Evolutionary conservation across 805 yeast species (phyloP), one percentile per base, ranked within the genome.

Genomic region (Candida verbasci): DNA sequence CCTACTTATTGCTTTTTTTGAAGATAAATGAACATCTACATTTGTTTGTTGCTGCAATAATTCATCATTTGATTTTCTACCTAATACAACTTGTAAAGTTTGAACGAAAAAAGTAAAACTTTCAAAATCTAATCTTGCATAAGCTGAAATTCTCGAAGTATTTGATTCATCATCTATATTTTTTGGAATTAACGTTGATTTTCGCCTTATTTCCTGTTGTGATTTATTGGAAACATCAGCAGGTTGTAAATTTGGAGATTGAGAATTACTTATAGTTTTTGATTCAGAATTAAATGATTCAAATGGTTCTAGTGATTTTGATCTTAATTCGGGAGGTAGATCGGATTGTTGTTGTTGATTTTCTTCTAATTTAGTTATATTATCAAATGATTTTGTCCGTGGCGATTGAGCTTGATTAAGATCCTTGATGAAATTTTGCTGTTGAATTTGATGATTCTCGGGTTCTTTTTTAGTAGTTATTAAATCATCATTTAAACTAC

Each of bases 71-170:
- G 89, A 83, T 40, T 86, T 74, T 48, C 98, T 72, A n/a, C 98
- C 98, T 29, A 93, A 67, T 7, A 91, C 75, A 1, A 91, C 96
- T 58, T 93, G 97, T 53, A 93, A 70, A 1, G 98, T 93, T 62
- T 93, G 98, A 9, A 93, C 96, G 50, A 91, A 93, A 55, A 93
- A 93, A 3, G 96, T 89, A 56, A 84, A 91, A 45, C 86, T 78
- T 41, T 86, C 96, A 57, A 93, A 93, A 56, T 93, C 97, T 26
- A 93, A 64, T 48, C 88, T 67, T 1, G 93, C 93, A 56, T 76
- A 76, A 3, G 81, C 81, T 17, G 76, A 74, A 22, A 76, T 74
- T 37, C 64, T 56, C 2, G 53, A 44, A 15, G 25, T 24, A 17
- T 46, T 47, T 17, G 42, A 42, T 6, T 39, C 37, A 8, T 44